These are phyloP conservation scores for Phytophthora brassicae DNA, from an alignment of 352 stramenopile genomes.

Conservation along the genomic window DNA sequence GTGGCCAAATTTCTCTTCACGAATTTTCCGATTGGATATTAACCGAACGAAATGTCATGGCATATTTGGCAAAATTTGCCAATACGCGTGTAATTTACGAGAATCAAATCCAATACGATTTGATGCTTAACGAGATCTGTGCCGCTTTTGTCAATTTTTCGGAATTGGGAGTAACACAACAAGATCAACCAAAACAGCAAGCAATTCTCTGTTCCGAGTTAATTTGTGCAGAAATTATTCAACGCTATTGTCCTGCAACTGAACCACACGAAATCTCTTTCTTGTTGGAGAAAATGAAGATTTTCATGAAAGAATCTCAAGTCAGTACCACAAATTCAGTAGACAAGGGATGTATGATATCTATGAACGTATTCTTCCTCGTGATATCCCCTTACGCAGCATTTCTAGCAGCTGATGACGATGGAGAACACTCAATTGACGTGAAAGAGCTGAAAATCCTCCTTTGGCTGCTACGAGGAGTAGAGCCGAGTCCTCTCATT, in stretches of 20 bases:
- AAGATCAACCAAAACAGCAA: slow-evolving; percentile 2
- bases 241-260: slow-evolving; percentile 34
- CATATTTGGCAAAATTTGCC: slow-evolving; percentile 64
- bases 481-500: slow-evolving; percentile 43
- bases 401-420: slow-evolving; percentile 67
- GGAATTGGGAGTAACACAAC: slow-evolving; percentile 8
- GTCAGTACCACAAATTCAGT: not conserved
- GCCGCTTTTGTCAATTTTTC: slow-evolving; percentile 49
- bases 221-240: slow-evolving; percentile 48
- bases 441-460: slow-evolving; percentile 58
- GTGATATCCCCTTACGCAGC: slow-evolving; percentile 61
- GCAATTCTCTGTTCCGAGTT: slow-evolving; percentile 38
- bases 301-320: slow-evolving; percentile 11
- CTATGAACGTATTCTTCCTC: slow-evolving; percentile 59
- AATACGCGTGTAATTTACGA: slow-evolving; percentile 68
- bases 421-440: slow-evolving; percentile 56
- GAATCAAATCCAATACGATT: slow-evolving; percentile 66
- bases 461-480: slow-evolving; percentile 69
- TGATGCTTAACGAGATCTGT: slow-evolving; percentile 55
- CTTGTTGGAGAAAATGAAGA: slow-evolving; percentile 53
- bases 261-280: slow-evolving; percentile 42
- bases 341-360: slow-evolving; percentile 30
- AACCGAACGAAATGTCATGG: slow-evolving; percentile 48
- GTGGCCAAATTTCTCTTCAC: slow-evolving; percentile 55
- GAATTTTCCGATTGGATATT: slow-evolving; percentile 65